Percentiles rank a stretch among this genome's conserved stretches.
These are phyloP conservation scores for Fereydounia khargensis DNA, from an alignment of 1,284 basidiomycete species.

Conservation along the genomic window DNA sequence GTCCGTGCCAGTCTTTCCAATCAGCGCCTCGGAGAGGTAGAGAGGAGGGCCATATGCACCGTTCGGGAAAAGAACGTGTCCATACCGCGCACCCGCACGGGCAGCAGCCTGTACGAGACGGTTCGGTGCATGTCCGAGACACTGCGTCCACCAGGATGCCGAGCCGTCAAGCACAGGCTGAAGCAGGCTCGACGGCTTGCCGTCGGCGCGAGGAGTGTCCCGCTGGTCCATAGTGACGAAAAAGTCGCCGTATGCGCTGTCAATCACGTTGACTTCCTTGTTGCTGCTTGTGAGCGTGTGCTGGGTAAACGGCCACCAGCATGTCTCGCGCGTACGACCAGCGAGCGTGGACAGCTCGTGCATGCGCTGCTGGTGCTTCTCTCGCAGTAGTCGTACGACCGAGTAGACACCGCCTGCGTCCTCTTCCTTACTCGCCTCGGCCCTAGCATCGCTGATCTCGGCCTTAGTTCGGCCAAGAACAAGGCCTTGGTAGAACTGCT, in stretches of 20 bases:
- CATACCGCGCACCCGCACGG: constrained; percentile 84
- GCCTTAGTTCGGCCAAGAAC: constrained; percentile 30
- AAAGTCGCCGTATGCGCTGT: constrained; percentile 78
- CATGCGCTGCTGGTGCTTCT: constrained; percentile 67
- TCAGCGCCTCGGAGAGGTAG: constrained; percentile 68
- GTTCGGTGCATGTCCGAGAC: constrained; percentile 78
- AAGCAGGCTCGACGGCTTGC: constrained; percentile 59
- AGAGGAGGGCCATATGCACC: constrained; percentile 83
- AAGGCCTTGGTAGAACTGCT: constrained; percentile 68
- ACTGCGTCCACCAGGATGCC: constrained; percentile 98
- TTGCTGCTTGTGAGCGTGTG: constrained; percentile 61
- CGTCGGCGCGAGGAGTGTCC: not conserved
- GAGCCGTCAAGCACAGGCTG: constrained; percentile 81
- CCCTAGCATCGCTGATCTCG: constrained; percentile 1
- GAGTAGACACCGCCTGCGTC: constrained; percentile 61
- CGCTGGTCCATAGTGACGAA: constrained; percentile 65
- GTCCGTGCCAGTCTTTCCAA: constrained; percentile 59
- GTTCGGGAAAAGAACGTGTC: constrained; percentile 93
- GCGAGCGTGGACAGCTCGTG: constrained; percentile 75
- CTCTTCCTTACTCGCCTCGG: constrained; percentile 6
- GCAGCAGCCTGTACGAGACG: constrained; percentile 81
- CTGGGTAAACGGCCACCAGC: constrained; percentile 99
- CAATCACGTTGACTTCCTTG: constrained; percentile 65
- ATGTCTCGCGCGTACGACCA: constrained; percentile 69
- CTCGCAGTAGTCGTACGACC: constrained; percentile 67